phyloP scores from a whole-genome alignment of 2,329 filamentous ascomycete genomes.

The Diplodia sapinea region DNA sequence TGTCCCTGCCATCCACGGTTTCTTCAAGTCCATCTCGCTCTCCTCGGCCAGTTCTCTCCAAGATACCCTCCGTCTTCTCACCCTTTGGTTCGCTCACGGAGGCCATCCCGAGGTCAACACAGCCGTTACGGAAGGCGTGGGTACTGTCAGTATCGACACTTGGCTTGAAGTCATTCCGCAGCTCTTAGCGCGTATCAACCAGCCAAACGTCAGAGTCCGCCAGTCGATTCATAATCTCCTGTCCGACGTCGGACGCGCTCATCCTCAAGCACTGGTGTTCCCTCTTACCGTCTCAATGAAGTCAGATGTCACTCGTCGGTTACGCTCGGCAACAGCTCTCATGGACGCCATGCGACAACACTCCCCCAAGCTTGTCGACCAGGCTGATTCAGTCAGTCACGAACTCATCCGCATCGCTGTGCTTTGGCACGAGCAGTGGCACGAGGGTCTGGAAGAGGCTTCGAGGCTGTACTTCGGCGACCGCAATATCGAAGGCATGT shows the following conservation, averaged over 20 bases:
- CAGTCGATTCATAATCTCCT: conserved; percentile 91
- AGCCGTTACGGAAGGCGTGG: conserved; percentile 87
- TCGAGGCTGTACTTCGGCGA: conserved; percentile 97
- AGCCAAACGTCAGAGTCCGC: conserved; percentile 86
- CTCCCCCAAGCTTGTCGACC: conserved; percentile 88
- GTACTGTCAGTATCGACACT: conserved; percentile 91
- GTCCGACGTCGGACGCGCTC: conserved; percentile 88
- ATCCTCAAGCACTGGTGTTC: conserved; percentile 96
- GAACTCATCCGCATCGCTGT: conserved; percentile 97
- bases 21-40: conserved; percentile 95
- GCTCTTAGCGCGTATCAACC: conserved; percentile 95
- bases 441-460: conserved; percentile 95
- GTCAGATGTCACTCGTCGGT: conserved; percentile 82
- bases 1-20: conserved; percentile 91
- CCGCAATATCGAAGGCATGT: conserved; percentile 97
- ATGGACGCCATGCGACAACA: conserved; percentile 99
- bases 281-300: conserved; percentile 98
- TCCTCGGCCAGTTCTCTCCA: conserved; percentile 92
- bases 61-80: conserved; percentile 89
- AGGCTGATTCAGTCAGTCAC: conserved; percentile 92
- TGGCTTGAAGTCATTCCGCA: conserved; percentile 99
- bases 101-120: conserved; percentile 85
- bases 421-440: conserved; percentile 98
- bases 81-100: conserved; percentile 95
- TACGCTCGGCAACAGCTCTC: conserved; percentile 85